These are phyloP conservation scores for Kluyveromyces aestuarii DNA, from an alignment of 805 yeast species.

Conservation along the genomic window DNA sequence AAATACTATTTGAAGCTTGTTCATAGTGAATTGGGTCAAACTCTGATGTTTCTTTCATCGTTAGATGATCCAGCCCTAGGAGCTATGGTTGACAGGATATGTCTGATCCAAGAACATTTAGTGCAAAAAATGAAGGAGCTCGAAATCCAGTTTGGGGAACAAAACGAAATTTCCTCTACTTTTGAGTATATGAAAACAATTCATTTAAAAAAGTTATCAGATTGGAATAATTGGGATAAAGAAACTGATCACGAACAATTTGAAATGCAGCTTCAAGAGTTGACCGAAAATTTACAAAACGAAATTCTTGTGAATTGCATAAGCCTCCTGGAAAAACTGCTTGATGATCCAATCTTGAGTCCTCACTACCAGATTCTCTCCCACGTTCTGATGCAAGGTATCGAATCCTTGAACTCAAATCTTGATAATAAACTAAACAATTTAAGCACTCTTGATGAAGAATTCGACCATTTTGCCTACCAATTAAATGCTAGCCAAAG, in stretches of 20 bases:
- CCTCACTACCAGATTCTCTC: conserved; percentile 18
- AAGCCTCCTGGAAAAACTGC: conserved; percentile 42
- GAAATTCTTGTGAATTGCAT: conserved; percentile 51
- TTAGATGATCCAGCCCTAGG: conserved; percentile 13
- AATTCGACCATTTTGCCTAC: conserved; percentile 28
- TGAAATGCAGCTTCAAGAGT: conserved; percentile 31
- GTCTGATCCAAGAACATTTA: conserved; percentile 20
- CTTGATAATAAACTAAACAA: conserved; percentile 24
- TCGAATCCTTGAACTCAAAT: conserved; percentile 6
- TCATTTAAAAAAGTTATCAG: conserved; percentile 37
- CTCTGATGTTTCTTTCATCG: conserved; percentile 14
- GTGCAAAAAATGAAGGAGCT: conserved; percentile 42
- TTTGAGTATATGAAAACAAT: conserved; percentile 36
- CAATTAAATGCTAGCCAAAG: conserved; percentile 6
- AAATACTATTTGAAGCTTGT: conserved; percentile 35
- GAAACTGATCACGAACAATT: conserved; percentile 33
- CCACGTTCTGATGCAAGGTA: conserved; percentile 11
- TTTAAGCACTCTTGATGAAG: conserved; percentile 27
- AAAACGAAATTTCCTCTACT: conserved; percentile 44
- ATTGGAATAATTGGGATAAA: conserved; percentile 49
- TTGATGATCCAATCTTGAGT: conserved; percentile 21
- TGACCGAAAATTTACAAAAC: conserved; percentile 42
- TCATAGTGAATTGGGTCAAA: conserved; percentile 30
- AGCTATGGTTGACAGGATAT: conserved; percentile 10
- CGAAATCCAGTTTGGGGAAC: conserved; percentile 41